Percentiles rank a stretch among this genome's conserved stretches.
These are phyloP conservation scores for Cymodocea nodosa DNA, from an alignment of 116 monocot genomes.

Conservation along the genomic window DNA sequence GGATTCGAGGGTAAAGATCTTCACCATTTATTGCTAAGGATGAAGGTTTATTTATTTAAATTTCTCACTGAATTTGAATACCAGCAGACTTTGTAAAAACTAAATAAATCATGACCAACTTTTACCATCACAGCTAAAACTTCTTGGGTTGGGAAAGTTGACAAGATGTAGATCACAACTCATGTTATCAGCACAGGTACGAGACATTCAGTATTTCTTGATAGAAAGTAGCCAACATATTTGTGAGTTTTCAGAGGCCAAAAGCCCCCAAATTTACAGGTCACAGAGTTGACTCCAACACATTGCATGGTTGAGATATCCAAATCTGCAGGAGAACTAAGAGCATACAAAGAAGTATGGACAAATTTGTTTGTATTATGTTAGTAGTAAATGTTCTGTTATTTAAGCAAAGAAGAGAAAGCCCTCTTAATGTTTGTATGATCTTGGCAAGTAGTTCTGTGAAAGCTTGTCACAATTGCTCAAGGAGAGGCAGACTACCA, in stretches of 20 bases:
- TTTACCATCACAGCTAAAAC: constrained; percentile 27
- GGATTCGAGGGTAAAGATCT: constrained; percentile 22
- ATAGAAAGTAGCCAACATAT: no score
- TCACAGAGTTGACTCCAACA: constrained; percentile 45
- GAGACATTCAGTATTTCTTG: no score
- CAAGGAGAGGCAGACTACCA: constrained; percentile 7
- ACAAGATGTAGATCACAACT: constrained; percentile 27
- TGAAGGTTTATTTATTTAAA: no score
- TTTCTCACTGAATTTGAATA: no score
- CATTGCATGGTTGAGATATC: constrained; percentile 56
- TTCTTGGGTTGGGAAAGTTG: constrained; percentile 26
- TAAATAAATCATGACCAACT: background rate
- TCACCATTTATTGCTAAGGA: no score
- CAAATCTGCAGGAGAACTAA: constrained; percentile 35
- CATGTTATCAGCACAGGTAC: constrained; percentile 51
- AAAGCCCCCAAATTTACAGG: constrained; percentile 19
- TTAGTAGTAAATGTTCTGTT: background rate
- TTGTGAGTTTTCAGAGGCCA: background rate
- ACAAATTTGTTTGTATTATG: background rate
- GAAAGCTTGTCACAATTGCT: constrained; percentile 35
- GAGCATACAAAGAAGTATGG: constrained; percentile 41
- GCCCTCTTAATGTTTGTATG: background rate
- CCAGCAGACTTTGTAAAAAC: no score
- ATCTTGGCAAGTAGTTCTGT: constrained; percentile 35
- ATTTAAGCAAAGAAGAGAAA: no score